phyloP scores from a whole-genome alignment of 805 yeast species.

The Ogataea minuta region DNA sequence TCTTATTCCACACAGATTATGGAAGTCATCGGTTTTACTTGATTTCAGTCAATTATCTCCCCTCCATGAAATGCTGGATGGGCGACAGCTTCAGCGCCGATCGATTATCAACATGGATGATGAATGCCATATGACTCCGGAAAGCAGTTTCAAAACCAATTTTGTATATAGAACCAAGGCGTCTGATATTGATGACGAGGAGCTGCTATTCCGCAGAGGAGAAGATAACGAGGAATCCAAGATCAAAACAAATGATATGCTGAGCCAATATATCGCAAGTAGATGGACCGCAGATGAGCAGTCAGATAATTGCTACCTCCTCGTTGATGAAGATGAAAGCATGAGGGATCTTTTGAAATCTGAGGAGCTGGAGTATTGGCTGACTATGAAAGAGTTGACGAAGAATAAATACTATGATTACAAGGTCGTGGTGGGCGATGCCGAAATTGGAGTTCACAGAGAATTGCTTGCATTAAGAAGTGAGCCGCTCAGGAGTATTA shows the following conservation, averaged over 20 bases:
- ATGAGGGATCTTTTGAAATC: conserved; percentile 38
- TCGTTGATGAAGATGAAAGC: conserved; percentile 3
- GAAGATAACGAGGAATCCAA: conserved; percentile 4
- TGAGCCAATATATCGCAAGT: conserved; percentile 1
- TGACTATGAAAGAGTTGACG: conserved; percentile 18
- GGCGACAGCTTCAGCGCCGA: conserved; percentile 9
- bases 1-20: conserved; percentile 52
- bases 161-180: conserved; percentile 12
- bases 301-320: neutral
- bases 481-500: conserved; percentile 5
- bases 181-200: conserved; percentile 7
- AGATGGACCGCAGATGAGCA: conserved; percentile 20
- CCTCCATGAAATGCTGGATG: conserved; percentile 29
- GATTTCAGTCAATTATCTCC: conserved; percentile 61
- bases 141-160: conserved; percentile 15
- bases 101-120: conserved; percentile 7
- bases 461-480: conserved; percentile 17
- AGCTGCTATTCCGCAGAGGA: conserved; percentile 1
- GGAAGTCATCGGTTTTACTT: conserved; percentile 42
- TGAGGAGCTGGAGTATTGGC: conserved; percentile 30
- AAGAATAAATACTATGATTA: conserved; percentile 18
- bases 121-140: neutral
- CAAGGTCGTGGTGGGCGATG: conserved; percentile 15
- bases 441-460: conserved; percentile 17
- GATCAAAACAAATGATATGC: conserved; percentile 7